These are phyloP conservation scores for Millerozyma acaciae DNA, from an alignment of 805 yeast species.

Conservation along the genomic window DNA sequence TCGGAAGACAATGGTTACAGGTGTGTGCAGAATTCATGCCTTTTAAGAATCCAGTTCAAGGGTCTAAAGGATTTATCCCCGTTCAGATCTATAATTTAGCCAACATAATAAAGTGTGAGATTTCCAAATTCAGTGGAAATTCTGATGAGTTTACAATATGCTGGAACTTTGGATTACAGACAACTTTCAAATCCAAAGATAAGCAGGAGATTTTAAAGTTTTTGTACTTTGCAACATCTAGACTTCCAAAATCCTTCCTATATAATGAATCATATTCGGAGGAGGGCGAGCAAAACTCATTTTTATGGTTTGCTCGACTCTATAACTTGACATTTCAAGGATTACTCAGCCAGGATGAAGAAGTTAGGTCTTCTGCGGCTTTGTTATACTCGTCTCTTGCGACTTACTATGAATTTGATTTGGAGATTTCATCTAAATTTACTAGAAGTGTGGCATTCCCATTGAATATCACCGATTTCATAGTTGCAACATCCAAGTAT, in stretches of 20 bases:
- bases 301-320: slow-evolving; percentile 52
- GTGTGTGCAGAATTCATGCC: slow-evolving; percentile 30
- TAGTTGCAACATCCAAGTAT: slow-evolving; percentile 51
- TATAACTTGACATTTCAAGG: slow-evolving; percentile 67
- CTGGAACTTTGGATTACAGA: slow-evolving; percentile 22
- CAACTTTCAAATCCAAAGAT: slow-evolving; percentile 32
- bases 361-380: slow-evolving; percentile 61
- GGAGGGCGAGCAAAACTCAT: slow-evolving; percentile 9
- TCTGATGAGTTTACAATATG: slow-evolving; percentile 34
- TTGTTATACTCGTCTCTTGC: slow-evolving; percentile 59
- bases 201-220: slow-evolving; percentile 64
- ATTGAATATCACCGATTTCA: slow-evolving; percentile 58
- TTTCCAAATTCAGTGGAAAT: slow-evolving; percentile 24
- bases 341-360: slow-evolving; percentile 53
- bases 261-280: slow-evolving; percentile 16
- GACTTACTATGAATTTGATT: slow-evolving; percentile 53
- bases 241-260: slow-evolving; percentile 36
- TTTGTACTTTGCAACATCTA: slow-evolving; percentile 61
- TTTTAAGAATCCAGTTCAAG: slow-evolving; percentile 17
- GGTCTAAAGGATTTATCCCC: slow-evolving; percentile 28
- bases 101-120: slow-evolving; percentile 36
- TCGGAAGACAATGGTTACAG: slow-evolving; percentile 70
- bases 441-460: slow-evolving; percentile 67
- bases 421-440: slow-evolving; percentile 53
- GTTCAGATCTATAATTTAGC: slow-evolving; percentile 31